phyloP scores from a whole-genome alignment of 768 basidiomycete genomes.

The Phylloporus arenicola region DNA sequence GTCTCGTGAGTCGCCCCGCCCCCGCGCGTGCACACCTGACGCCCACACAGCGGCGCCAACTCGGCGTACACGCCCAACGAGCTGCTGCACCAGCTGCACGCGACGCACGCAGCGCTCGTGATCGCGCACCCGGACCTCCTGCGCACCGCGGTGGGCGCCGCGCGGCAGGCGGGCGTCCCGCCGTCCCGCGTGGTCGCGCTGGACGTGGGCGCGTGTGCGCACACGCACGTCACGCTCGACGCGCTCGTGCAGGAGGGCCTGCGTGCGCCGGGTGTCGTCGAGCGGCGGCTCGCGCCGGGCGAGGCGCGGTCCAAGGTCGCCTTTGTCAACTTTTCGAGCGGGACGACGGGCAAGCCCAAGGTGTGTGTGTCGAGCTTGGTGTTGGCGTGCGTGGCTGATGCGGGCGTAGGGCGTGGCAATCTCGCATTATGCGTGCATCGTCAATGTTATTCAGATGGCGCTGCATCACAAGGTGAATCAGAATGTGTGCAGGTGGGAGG shows the following conservation, averaged over 20 bases:
- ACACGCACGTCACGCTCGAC: constrained; percentile 34
- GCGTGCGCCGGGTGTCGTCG: constrained; percentile 33
- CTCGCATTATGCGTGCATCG: constrained; percentile 59
- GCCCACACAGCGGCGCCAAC: constrained; percentile 28
- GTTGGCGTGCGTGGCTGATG: neutral
- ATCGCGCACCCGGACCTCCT: constrained; percentile 29
- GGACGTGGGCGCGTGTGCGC: constrained; percentile 11
- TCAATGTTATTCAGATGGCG: constrained; percentile 58
- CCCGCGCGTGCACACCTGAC: neutral
- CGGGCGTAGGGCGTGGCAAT: constrained; percentile 54
- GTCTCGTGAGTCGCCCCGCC: constrained; percentile 41
- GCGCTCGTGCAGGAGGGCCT: constrained; percentile 44
- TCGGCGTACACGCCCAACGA: constrained; percentile 32
- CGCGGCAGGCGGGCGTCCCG: constrained; percentile 27
- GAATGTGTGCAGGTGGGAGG: constrained; percentile 35
- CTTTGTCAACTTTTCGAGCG: constrained; percentile 68
- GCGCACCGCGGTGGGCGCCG: constrained; percentile 27
- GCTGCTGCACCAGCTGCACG: constrained; percentile 29
- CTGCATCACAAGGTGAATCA: constrained; percentile 41
- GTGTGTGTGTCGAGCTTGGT: constrained; percentile 1
- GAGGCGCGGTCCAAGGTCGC: constrained; percentile 60
- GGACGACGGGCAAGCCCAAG: constrained; percentile 57
- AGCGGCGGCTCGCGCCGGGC: constrained; percentile 45
- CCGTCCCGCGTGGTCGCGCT: constrained; percentile 27
- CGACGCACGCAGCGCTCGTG: constrained; percentile 24